Evolutionary conservation across 2,329 filamentous ascomycete species (phyloP).

Genomic region (Beauveria sp.): DNA sequence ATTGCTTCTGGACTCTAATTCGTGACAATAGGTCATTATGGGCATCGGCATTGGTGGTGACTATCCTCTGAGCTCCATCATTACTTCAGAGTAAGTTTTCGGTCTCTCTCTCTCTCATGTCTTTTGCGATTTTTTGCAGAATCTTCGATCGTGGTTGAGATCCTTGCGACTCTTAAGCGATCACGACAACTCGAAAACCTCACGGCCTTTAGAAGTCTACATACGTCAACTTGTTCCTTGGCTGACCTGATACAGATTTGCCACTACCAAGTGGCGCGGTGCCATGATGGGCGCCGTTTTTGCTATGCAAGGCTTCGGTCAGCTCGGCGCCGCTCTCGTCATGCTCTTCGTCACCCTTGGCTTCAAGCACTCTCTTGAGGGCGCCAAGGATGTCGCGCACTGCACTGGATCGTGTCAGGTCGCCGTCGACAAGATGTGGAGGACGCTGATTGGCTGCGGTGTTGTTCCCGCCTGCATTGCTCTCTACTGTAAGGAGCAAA

Average conservation of each 20-base stretch:
- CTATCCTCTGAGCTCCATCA: conserved; percentile 75
- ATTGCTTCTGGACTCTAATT: neutral
- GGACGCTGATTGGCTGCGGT: conserved; percentile 71
- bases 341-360: conserved; percentile 67
- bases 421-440: conserved; percentile 79
- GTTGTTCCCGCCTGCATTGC: conserved; percentile 74
- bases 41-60: conserved; percentile 42
- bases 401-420: conserved; percentile 40
- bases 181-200: too few relatives aligned
- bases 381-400: conserved; percentile 39
- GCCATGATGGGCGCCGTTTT: conserved; percentile 86
- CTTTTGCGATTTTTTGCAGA: too few relatives aligned
- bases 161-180: too few relatives aligned
- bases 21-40: conserved; percentile 50
- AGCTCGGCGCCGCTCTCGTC: conserved; percentile 67
- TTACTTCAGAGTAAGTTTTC: conserved; percentile 63
- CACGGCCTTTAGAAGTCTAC: too few relatives aligned
- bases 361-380: conserved; percentile 57
- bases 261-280: conserved; percentile 76
- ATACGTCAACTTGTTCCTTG: too few relatives aligned
- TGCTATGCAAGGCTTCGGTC: conserved; percentile 79
- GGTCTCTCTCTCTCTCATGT: too few relatives aligned
- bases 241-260: conserved; percentile 35
- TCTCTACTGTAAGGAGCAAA: conserved; percentile 53
- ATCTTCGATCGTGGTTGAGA: too few relatives aligned